Evolutionary conservation across 768 basidiomycete genomes (phyloP).

Genomic region (Rhizopogon roseolus): DNA sequence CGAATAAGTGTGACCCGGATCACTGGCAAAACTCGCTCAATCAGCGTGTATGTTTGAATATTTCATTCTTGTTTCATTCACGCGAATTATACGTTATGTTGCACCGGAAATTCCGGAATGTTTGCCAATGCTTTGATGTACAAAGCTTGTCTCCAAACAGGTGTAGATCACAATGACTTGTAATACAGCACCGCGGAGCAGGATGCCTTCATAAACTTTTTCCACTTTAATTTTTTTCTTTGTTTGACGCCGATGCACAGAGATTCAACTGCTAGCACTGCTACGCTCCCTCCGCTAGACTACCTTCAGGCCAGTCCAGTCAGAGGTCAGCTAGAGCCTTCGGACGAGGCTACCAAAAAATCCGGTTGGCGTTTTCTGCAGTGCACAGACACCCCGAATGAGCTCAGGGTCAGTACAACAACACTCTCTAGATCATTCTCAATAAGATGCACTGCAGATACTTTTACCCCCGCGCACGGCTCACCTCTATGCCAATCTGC

Average conservation of each 20-base stretch:
- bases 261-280: conserved; percentile 19
- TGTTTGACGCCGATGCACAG: conserved; percentile 14
- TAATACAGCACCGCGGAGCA: conserved; percentile 7
- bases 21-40: not conserved
- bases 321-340: conserved; percentile 71
- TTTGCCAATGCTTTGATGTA: conserved; percentile 9
- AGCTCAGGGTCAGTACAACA: conserved; percentile 53
- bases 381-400: conserved; percentile 71
- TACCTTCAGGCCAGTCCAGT: conserved; percentile 62
- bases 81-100: not conserved
- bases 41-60: not conserved
- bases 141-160: conserved; percentile 24
- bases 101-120: too few species aligned
- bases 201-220: conserved; percentile 7
- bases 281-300: conserved; percentile 35
- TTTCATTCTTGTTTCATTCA: not conserved
- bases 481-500: conserved; percentile 58
- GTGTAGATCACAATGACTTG: conserved; percentile 7
- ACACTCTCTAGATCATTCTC: not conserved
- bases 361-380: conserved; percentile 72
- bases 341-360: conserved; percentile 41
- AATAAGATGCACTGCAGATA: conserved; percentile 39
- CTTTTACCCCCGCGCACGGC: conserved; percentile 66
- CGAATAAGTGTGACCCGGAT: not conserved
- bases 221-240: not conserved